Conservation (phyloP, 1,284 basidiomycete species). For the Anthracocystis walkeri region DNA sequence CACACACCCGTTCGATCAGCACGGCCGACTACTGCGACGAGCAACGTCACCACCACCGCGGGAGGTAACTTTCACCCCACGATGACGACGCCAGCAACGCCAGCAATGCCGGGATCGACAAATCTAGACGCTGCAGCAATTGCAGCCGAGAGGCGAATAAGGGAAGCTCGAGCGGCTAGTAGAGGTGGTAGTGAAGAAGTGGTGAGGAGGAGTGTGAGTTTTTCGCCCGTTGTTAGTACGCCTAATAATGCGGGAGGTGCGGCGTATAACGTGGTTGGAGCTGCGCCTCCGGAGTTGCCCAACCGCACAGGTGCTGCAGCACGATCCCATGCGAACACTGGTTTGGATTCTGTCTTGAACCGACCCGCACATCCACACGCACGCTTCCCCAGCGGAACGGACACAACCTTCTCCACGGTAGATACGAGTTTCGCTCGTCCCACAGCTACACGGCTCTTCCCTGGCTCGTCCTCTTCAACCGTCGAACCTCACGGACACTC, state of each 20-base stretch:
- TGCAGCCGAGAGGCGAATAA: constrained; percentile 20
- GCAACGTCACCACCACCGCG: neutral
- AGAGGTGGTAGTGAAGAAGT: neutral
- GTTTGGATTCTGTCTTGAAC: constrained; percentile 1
- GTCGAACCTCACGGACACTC: neutral
- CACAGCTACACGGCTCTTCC: constrained; percentile 10
- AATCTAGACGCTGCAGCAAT: constrained; percentile 29
- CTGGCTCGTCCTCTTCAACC: neutral
- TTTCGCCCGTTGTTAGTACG: constrained; percentile 6
- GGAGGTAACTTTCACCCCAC: neutral
- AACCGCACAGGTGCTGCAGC: neutral
- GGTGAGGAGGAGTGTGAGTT: neutral
- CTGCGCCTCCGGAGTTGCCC: neutral
- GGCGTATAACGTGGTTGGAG: neutral
- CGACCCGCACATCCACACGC: neutral
- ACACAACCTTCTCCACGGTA: neutral
- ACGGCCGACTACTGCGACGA: constrained; percentile 1
- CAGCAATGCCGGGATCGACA: neutral
- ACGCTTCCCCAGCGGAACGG: neutral
- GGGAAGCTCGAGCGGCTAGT: constrained; percentile 7
- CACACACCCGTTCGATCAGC: constrained; percentile 6
- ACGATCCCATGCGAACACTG: neutral
- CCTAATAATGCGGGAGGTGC: neutral
- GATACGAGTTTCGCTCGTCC: constrained; percentile 7
- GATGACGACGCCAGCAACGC: no score